phyloP scores from a whole-genome alignment of 2,329 filamentous ascomycete genomes.

The Fusarium nisikadoi region DNA sequence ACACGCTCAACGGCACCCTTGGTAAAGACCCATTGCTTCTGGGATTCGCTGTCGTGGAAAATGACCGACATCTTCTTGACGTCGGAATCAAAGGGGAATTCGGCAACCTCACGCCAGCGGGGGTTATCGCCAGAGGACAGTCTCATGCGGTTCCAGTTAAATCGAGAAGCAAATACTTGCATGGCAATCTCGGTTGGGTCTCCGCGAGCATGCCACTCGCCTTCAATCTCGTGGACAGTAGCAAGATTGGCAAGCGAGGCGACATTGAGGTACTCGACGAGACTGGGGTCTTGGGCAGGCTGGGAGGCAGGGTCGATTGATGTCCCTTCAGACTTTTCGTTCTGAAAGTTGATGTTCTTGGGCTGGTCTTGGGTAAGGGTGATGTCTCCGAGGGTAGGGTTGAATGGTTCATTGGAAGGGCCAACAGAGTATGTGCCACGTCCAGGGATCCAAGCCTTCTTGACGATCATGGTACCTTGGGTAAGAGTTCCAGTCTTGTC shows the following conservation, averaged over 20 bases:
- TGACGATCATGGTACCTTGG: constrained; percentile 64
- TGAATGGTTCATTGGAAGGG: constrained; percentile 64
- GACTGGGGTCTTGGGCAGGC: constrained; percentile 56
- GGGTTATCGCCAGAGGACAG: constrained; percentile 61
- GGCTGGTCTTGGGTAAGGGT: constrained; percentile 51
- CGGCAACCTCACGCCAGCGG: constrained; percentile 68
- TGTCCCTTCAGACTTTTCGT: constrained; percentile 43
- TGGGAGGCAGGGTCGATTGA: constrained; percentile 44
- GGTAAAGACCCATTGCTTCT: constrained; percentile 64
- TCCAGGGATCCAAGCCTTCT: constrained; percentile 63
- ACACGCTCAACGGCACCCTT: constrained; percentile 78
- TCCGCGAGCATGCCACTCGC: constrained; percentile 70
- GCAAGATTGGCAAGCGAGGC: constrained; percentile 74
- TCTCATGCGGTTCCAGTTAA: constrained; percentile 68
- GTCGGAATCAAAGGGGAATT: constrained; percentile 79
- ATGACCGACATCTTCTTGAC: constrained; percentile 83
- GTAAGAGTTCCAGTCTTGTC: constrained; percentile 68
- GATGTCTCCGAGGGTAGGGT: constrained; percentile 64
- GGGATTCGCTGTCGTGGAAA: constrained; percentile 58
- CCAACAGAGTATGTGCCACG: constrained; percentile 59
- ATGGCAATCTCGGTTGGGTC: constrained; percentile 77
- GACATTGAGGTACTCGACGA: constrained; percentile 69
- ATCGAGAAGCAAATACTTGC: constrained; percentile 77
- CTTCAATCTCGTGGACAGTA: constrained; percentile 65
- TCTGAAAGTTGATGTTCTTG: constrained; percentile 49